Base-by-base conservation (phyloP, 164 flowering plant species). In the Umbellularia californica region DNA sequence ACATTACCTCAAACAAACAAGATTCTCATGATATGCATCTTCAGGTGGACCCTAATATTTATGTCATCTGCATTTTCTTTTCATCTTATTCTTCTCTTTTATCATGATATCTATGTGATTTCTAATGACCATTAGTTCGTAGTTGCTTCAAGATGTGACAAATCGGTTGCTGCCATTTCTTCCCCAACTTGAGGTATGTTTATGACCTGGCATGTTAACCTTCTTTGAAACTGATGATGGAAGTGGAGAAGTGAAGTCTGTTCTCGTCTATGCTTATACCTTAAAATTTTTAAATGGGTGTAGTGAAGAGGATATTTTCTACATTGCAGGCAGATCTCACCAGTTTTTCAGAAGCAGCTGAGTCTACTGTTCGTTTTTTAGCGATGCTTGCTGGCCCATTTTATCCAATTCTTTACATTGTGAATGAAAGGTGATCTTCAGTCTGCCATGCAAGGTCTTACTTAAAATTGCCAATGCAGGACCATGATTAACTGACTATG, bases 91-190 rank as follows among this genome's bases (percentile, higher is more conserved):
- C 35, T 74, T 12, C 62, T 72, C 22, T 77, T 13, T 70, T 58
- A 64, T 78, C 63, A 47, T 77, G 28, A 75, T 76, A 60, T 81
- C 28, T 62, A 14, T 75, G 69, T 75, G 75, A 69, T 35, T 79
- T 78, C 89, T 84, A 80, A 84, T 81, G 69, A 69, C 74, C 19
- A 52, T 78, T 79, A 73, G 74, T 81, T 82, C 80, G 68, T 86
- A 94, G 98, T 88, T 94, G 84, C 95, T 94, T 80, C 92, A 92
- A 92, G 97, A 94, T 82, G 84, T 94, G 79, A 86, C 94, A 72
- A 84, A 75, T 50, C 84, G 95, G 72, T 84, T 94, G 88, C 83
- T 72, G 65, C 77, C 77, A 67, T 94, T 90, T 83, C 92, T 94
- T 81, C 95, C 96, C 35, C 96, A 92, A 78, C 90, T 94, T 82